These are phyloP conservation scores for Aureobasidium namibiae DNA, from an alignment of 2,329 filamentous ascomycete genomes.

Conservation along the genomic window DNA sequence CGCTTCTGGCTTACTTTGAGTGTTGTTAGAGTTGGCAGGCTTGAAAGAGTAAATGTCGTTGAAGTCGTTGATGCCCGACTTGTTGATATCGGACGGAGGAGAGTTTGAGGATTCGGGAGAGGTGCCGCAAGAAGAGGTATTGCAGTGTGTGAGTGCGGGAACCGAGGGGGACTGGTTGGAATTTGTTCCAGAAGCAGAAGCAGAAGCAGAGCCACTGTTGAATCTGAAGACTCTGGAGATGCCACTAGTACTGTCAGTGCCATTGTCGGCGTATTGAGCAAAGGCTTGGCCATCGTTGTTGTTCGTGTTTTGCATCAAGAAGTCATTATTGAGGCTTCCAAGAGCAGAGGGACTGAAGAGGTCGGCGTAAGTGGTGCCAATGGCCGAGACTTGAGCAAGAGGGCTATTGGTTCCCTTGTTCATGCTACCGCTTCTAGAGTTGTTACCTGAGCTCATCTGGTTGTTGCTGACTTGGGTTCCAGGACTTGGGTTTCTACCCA, in stretches of 20 bases:
- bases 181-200: slow-evolving; percentile 33
- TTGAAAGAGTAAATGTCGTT: slow-evolving; percentile 11
- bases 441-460: not conserved
- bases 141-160: slow-evolving; percentile 47
- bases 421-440: slow-evolving; percentile 11
- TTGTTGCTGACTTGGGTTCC: not conserved
- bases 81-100: slow-evolving; percentile 44
- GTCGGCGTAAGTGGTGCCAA: slow-evolving; percentile 40
- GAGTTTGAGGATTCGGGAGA: slow-evolving; percentile 72
- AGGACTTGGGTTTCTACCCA: not conserved
- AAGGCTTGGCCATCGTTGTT: slow-evolving; percentile 7
- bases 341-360: slow-evolving; percentile 52
- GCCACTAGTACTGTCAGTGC: slow-evolving; percentile 35
- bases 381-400: slow-evolving; percentile 25
- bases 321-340: slow-evolving; percentile 28
- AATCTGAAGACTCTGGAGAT: slow-evolving; percentile 43
- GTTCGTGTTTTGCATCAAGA: slow-evolving; percentile 15
- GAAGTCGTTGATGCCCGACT: slow-evolving; percentile 23
- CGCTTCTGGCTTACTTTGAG: not conserved
- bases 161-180: slow-evolving; percentile 44
- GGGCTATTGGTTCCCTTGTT: slow-evolving; percentile 20
- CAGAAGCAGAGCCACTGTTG: slow-evolving; percentile 37
- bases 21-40: slow-evolving; percentile 3
- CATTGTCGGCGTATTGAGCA: slow-evolving; percentile 24
- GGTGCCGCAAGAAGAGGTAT: slow-evolving; percentile 58